These are phyloP conservation scores for Penicillium longicatenatum DNA, from an alignment of 495 filamentous ascomycete species.

Conservation along the genomic window DNA sequence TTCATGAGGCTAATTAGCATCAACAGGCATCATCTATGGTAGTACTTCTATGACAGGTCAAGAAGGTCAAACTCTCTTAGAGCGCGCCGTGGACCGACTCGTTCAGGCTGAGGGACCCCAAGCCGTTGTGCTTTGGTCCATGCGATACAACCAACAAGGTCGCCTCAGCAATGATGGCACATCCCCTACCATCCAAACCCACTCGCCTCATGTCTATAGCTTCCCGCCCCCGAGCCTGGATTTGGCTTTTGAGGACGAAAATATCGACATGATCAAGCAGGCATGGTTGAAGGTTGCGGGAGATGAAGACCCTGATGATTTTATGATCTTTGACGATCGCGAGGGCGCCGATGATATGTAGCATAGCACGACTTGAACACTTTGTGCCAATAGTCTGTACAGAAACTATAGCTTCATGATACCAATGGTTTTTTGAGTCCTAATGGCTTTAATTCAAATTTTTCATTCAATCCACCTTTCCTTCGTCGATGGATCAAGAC, in stretches of 20 bases:
- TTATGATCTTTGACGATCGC: constrained; percentile 63
- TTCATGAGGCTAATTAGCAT: constrained; percentile 47
- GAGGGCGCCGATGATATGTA: constrained; percentile 32
- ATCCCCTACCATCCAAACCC: constrained; percentile 12
- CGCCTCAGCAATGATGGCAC: constrained; percentile 21
- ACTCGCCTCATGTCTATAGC: constrained; percentile 30
- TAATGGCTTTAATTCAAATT: background rate
- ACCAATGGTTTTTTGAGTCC: background rate
- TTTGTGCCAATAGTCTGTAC: background rate
- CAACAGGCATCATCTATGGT: constrained; percentile 70
- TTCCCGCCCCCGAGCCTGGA: constrained; percentile 60
- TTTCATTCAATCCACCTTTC: background rate
- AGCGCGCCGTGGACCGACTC: constrained; percentile 57
- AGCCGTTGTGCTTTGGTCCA: constrained; percentile 56
- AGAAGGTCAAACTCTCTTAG: constrained; percentile 45
- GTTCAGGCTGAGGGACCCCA: constrained; percentile 38
- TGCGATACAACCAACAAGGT: constrained; percentile 61
- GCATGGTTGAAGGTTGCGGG: constrained; percentile 66
- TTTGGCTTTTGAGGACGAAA: constrained; percentile 68
- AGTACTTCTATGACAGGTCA: constrained; percentile 44
- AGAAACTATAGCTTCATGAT: constrained; percentile 2
- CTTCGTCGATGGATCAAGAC: background rate
- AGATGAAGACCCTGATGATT: constrained; percentile 50
- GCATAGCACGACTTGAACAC: background rate
- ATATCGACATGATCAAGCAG: constrained; percentile 59